Base-by-base conservation (phyloP, 2,329 filamentous ascomycete genomes). In the Hymenoscyphus salicellus region DNA sequence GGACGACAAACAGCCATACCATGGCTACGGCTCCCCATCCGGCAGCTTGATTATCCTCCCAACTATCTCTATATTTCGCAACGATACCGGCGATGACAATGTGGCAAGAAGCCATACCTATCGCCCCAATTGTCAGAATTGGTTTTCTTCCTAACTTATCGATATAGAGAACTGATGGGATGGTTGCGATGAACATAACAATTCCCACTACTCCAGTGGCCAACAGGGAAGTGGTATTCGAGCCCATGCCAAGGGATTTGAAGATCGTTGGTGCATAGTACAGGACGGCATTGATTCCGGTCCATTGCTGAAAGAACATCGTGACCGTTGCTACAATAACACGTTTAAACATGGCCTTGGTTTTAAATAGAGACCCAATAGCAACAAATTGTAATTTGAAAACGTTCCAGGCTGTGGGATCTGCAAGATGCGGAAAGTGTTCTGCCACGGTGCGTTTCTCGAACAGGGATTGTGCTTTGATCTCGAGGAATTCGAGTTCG, bases 401-500 rank as follows among this genome's bases (percentile, higher is more conserved):
- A n/a, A 78, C 82, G 74, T 89, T 88, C 84, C 82, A 84, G 0
- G 80, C 77, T 0, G 85, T 89, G 60, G 82, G 81, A 65, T 87
- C 82, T 1, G 81, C 79, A 16, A 90, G 78, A 38, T 88, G 80
- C 0, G 90, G 90, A 75, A 90, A 92, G 28, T 87, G 81, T 67
- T 89, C 87, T 0, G 84, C 83, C 10, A 89, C 81, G 0, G 85
- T 86, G 38, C 86, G 84, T 77, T 93, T 91, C 77, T 94, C 90
- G 69, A 94, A 95, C 20, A 90, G 76, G 0, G 86, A 88, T 75
- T 92, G 89, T 0, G 90, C 89, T 75, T 91, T 91, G 78, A 94
- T 93, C 74, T 94, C 91, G n/a, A 92, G 83, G 73, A 89, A 92
- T 72, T 94, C 91, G 1, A 92, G 81, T 68, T 89, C 84, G 43